Percentiles rank a stretch among this genome's conserved stretches.
These are phyloP conservation scores for Bonia amplexicaulis DNA, from an alignment of 176 grass and related monocot species.

Conservation along the genomic window DNA sequence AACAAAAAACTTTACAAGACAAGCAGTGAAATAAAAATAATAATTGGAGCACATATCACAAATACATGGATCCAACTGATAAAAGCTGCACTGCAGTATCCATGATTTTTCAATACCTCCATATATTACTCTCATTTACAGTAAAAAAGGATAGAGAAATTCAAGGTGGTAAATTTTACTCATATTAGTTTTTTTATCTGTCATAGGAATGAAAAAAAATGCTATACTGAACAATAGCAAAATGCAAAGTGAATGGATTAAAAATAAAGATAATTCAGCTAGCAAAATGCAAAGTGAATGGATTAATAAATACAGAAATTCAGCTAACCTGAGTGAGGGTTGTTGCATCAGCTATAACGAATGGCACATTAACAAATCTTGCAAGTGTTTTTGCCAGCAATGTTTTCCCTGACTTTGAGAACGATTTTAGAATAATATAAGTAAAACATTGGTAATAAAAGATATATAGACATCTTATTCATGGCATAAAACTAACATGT, in stretches of 20 bases:
- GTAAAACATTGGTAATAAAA: constrained; percentile 1
- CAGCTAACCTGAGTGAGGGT: constrained; percentile 61
- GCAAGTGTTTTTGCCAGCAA: constrained; percentile 78
- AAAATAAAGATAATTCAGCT: constrained; percentile 12
- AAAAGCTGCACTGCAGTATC: background rate
- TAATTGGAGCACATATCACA: background rate
- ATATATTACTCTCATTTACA: background rate
- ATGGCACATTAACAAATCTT: constrained; percentile 70
- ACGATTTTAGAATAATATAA: constrained; percentile 52
- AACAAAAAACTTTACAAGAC: background rate
- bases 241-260: background rate
- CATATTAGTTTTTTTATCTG: background rate
- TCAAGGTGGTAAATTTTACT: background rate
- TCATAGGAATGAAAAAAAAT: background rate
- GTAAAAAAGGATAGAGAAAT: background rate
- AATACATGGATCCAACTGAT: background rate
- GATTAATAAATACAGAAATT: constrained; percentile 11
- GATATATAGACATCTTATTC: background rate
- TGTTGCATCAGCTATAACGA: constrained; percentile 71
- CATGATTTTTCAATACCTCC: background rate
- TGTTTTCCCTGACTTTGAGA: constrained; percentile 77
- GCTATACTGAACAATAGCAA: background rate
- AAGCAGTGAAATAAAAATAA: background rate
- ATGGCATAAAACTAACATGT: constrained; percentile 4
- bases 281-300: background rate